phyloP scores from a whole-genome alignment of 768 basidiomycete species.

The Dioszegia aurantiaca region DNA sequence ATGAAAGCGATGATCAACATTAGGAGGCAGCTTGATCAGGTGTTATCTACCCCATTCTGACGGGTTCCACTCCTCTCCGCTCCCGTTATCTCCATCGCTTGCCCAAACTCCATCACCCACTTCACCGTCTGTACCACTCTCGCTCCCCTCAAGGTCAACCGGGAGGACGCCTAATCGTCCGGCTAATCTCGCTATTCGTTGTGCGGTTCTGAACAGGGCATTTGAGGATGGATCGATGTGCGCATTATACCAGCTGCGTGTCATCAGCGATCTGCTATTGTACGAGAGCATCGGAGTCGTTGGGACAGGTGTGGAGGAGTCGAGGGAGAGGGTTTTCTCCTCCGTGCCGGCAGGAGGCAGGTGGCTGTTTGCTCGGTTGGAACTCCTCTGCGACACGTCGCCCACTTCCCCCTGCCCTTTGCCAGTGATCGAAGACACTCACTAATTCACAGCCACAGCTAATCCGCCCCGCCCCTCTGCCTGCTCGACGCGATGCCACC shows the following conservation, averaged over 20 bases:
- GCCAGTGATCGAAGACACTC: conserved; percentile 18
- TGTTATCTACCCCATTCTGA: conserved; percentile 33
- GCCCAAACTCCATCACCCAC: conserved; percentile 9
- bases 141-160: conserved; percentile 19
- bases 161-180: conserved; percentile 36
- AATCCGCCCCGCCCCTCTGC: conserved; percentile 32
- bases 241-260: conserved; percentile 39
- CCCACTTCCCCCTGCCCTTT: too few species aligned
- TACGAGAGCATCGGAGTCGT: too few species aligned
- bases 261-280: too few species aligned
- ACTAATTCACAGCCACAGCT: conserved; percentile 52
- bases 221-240: conserved; percentile 29
- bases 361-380: too few species aligned
- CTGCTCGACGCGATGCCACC: conserved; percentile 91
- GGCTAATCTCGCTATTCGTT: conserved; percentile 29
- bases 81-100: conserved; percentile 16
- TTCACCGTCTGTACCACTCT: conserved; percentile 4
- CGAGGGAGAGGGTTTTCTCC: too few species aligned
- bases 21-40: background rate
- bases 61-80: conserved; percentile 33
- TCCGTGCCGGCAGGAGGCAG: too few species aligned
- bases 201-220: conserved; percentile 30
- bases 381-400: too few species aligned
- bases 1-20: too few species aligned
- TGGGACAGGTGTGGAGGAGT: too few species aligned